Percentiles rank a stretch among this genome's conserved stretches.
These are phyloP conservation scores for Coniella lustricola DNA, from an alignment of 2,329 filamentous ascomycete genomes.

Conservation along the genomic window DNA sequence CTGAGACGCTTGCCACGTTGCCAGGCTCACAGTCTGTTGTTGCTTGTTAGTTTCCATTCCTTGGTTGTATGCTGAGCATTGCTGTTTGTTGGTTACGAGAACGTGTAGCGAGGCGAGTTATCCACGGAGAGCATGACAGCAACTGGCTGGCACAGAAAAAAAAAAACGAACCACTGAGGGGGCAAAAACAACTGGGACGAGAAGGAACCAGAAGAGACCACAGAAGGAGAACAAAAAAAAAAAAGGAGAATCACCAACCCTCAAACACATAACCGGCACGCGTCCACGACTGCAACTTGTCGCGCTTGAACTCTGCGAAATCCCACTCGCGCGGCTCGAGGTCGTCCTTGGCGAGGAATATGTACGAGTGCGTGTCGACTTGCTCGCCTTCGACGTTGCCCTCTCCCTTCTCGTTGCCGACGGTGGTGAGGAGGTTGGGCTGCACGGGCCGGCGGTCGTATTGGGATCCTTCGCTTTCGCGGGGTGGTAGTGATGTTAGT, in stretches of 20 bases:
- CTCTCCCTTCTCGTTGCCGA: conserved; percentile 30
- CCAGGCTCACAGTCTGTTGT: conserved; percentile 17
- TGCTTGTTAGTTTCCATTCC: neutral
- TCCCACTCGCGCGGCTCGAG: conserved; percentile 81
- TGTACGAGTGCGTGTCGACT: conserved; percentile 55
- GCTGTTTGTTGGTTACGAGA: no score
- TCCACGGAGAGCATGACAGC: no score
- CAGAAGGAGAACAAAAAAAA: conserved; percentile 1
- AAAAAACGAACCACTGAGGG: no score
- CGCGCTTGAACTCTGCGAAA: conserved; percentile 70
- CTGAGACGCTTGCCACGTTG: conserved; percentile 17
- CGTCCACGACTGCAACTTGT: conserved; percentile 58
- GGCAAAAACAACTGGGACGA: no score
- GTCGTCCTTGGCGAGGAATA: conserved; percentile 43
- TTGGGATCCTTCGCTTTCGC: conserved; percentile 57
- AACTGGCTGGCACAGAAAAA: no score
- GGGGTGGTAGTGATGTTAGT: no score
- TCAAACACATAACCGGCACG: conserved; percentile 42
- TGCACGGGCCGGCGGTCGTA: conserved; percentile 53
- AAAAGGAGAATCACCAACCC: conserved; percentile 23
- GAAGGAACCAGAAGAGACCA: no score
- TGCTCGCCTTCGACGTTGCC: conserved; percentile 38
- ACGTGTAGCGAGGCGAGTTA: no score
- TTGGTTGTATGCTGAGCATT: no score
- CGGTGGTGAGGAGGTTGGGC: conserved; percentile 42